Evolutionary conservation across 306 rosid genomes (phyloP), one percentile per base, ranked within the genome.

Genomic region (Senna siamea): DNA sequence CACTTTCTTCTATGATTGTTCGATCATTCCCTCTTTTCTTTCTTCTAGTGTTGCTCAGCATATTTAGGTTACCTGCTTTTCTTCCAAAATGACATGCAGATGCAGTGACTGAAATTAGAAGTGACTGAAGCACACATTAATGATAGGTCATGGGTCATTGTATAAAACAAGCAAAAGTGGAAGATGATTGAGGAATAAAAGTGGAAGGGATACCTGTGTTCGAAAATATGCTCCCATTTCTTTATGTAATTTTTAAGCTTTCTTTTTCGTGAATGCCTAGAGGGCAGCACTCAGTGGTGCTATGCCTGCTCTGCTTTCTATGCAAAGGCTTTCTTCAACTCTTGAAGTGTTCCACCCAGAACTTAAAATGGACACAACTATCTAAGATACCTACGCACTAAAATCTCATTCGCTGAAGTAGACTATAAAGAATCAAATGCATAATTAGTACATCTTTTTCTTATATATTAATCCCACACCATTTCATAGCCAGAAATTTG

Each of bases 171-270:
- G 86, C 79, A 77, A 85, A 87, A 79, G 90, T 80, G 75, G 82
- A 80, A 81, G 86, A 87, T 84, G 85, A 93, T 83, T 83, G 91
- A 83, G 75, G 87, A 82, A 76, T 90, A 89, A 90, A 78, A 82
- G 89, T 9, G 67, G 47, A 41, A 81, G 79, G 84, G 83, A 79
- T 84, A 83, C 83, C 86, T 79, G 86, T 74, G 92, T 84, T 76
- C 58, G 47, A 79, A 86, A 81, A 81, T 67, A 86, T 84, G 78
- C 83, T 83, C 78, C 73, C 2, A 70, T 52, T 74, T 60, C 74
- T 79, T 70, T 76, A 77, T 59, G 44, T 22, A 65, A 66, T 77
- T 20, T 54, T 68, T 64, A 40, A 18, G 67, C 55, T 74, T 69
- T 73, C 69, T 69, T 79, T 80, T 74, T 35, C 17, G 76, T 66